Base-by-base conservation (phyloP, 2,329 filamentous ascomycete species). In the Colletotrichum karsti region DNA sequence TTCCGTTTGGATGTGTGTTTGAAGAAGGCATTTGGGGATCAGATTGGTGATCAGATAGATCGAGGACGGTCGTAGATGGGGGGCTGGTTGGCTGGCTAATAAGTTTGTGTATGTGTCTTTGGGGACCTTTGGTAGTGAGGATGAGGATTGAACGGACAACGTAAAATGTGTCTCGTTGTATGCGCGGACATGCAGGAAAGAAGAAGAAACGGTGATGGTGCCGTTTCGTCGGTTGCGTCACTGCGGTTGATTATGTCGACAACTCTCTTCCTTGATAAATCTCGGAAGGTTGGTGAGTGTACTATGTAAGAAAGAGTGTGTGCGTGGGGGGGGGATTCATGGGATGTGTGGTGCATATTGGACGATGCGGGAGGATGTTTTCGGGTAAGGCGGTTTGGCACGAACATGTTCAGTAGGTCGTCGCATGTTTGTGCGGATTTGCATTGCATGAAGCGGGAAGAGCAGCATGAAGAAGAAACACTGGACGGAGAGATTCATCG, bases 111-210 rank as follows among this genome's bases (percentile, higher is more conserved):
- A n/a, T n/a, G n/a, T n/a, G n/a, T n/a, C n/a, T n/a, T 48, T 13
- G 10, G 33, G 33, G 15, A 35, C 30, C 9, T 8, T 35, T 48
- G 22, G 24, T 0, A 26, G 15, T 15, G 1, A 20, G 22, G 26
- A 50, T 7, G 24, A 18, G 26, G 24, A 1, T n/a, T 44, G 41
- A n/a, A 12, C 18, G 8, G 46, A 50, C 26, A 42, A 67, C 51
- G 63, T 67, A 67, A 67, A 67, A 56, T 42, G 59, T 63, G 59
- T n/a, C 20, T 59, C 56, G 51, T 7, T n/a, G 15, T 63, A n/a
- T 28, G 46, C 30, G 50, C 22, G 20, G 35, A 41, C 26, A n/a
- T 44, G 10, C 18, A 26, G 33, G 9, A 18, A 22, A 7, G 33
- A 46, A 63, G 60, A 67, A 67, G 60, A 57, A 64, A 63, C 10